phyloP scores from a whole-genome alignment of 164 flowering plant species.

The Magnolia officinalis region DNA sequence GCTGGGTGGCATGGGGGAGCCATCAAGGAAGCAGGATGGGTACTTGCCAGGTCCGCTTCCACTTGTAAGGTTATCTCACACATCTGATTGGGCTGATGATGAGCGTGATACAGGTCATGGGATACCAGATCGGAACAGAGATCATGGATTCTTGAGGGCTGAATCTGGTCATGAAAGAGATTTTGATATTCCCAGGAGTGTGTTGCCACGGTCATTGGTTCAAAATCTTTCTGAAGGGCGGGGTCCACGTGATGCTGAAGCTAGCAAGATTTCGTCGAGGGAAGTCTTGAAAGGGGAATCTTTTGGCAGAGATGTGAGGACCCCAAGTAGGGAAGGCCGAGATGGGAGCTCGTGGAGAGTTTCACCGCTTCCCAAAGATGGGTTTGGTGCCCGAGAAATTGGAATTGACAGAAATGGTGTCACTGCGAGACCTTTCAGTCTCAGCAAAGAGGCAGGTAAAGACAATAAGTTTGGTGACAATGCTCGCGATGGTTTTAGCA shows the following conservation, averaged over 20 bases:
- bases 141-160: conserved; percentile 43
- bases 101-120: conserved; percentile 85
- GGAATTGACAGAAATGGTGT: conserved; percentile 33
- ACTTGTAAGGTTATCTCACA: conserved; percentile 59
- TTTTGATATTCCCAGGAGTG: conserved; percentile 59
- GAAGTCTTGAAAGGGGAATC: conserved; percentile 38
- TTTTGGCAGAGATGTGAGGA: conserved; percentile 20
- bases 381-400: conserved; percentile 28
- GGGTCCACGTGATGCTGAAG: conserved; percentile 47
- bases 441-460: conserved; percentile 11
- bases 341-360: conserved; percentile 64
- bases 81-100: conserved; percentile 98
- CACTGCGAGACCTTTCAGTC: conserved; percentile 29
- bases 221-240: conserved; percentile 35
- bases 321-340: conserved; percentile 50
- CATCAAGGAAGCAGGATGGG: conserved; percentile 42
- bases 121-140: conserved; percentile 46
- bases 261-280: conserved; percentile 44
- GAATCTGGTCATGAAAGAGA: conserved; percentile 63
- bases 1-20: conserved; percentile 4
- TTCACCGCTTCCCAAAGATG: conserved; percentile 38
- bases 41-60: conserved; percentile 67
- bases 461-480: conserved; percentile 36
- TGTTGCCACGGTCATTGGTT: conserved; percentile 43
- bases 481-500: conserved; percentile 30